Evolutionary conservation across 352 stramenopile species (phyloP).

Genomic region (Thalassiosira oceanica): DNA sequence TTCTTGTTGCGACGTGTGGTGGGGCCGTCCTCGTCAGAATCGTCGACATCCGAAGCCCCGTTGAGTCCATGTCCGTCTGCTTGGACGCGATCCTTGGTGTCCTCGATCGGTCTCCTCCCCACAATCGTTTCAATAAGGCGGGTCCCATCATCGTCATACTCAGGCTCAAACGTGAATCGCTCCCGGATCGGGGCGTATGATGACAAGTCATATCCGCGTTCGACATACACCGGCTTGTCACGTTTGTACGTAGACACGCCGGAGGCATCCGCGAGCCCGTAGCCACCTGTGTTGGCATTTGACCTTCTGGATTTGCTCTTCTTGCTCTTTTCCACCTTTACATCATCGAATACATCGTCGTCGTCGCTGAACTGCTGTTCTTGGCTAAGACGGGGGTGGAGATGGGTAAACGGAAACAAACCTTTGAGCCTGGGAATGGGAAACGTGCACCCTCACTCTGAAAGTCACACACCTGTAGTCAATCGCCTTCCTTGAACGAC

Average conservation of each 20-base stretch:
- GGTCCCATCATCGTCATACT: constrained; percentile 81
- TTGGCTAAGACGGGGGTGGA: too few relatives aligned
- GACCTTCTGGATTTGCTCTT: constrained; percentile 38
- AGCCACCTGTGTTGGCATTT: too few relatives aligned
- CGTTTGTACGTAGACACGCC: constrained; percentile 29
- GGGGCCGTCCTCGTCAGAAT: constrained; percentile 16
- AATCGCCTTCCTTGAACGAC: constrained; percentile 55
- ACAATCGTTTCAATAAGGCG: constrained; percentile 83
- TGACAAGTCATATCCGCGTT: constrained; percentile 78
- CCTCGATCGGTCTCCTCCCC: constrained; percentile 73
- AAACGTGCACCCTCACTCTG: too few relatives aligned
- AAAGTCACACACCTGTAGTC: too few relatives aligned
- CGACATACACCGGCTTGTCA: constrained; percentile 60
- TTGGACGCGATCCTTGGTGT: constrained; percentile 48
- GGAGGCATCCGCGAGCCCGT: too few relatives aligned
- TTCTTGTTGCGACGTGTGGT: constrained; percentile 9
- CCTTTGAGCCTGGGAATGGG: too few relatives aligned
- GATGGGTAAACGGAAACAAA: too few relatives aligned
- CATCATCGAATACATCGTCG: constrained; percentile 77
- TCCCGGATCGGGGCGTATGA: constrained; percentile 66
- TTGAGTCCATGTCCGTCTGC: too few relatives aligned
- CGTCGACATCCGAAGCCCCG: too few relatives aligned
- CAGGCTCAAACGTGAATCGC: constrained; percentile 80
- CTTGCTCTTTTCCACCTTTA: constrained; percentile 35
- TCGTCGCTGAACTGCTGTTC: constrained; percentile 81